A percentile compares a stretch with the other conserved stretches of the same genome.
These are phyloP conservation scores for Melaleuca alternifolia DNA, from an alignment of 345 rosid species.

Conservation along the genomic window DNA sequence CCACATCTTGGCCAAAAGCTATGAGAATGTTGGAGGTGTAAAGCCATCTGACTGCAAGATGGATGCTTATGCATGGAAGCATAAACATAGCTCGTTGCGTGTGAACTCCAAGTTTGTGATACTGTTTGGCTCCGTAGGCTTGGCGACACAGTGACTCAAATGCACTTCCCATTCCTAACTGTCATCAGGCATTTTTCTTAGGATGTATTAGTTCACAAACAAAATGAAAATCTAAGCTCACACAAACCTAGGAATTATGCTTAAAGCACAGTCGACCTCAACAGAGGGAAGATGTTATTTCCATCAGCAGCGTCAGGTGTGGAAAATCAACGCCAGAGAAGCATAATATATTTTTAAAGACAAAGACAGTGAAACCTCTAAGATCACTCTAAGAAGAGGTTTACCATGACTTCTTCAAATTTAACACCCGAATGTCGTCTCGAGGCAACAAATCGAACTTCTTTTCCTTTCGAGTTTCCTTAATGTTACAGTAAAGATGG, in stretches of 20 bases:
- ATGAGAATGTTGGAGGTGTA: slow-evolving; percentile 34
- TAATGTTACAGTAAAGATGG: not conserved
- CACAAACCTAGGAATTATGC: not conserved
- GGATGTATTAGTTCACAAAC: not conserved
- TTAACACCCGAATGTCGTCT: not conserved
- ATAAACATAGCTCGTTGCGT: slow-evolving; percentile 57
- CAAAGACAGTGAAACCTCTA: not conserved
- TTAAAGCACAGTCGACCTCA: not conserved
- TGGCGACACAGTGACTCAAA: slow-evolving; percentile 63
- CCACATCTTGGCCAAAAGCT: slow-evolving; percentile 32
- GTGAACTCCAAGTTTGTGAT: slow-evolving; percentile 56
- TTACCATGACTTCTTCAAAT: not conserved
- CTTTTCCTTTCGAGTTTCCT: not conserved
- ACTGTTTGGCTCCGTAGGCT: slow-evolving; percentile 55
- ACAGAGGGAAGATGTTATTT: not conserved
- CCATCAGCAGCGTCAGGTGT: no score
- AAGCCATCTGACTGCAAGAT: slow-evolving; percentile 43
- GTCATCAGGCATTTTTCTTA: not conserved
- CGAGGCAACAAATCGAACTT: not conserved
- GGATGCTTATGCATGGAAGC: slow-evolving; percentile 27
- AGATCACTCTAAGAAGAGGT: not conserved
- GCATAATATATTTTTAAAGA: not conserved
- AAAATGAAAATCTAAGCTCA: not conserved
- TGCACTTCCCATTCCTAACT: slow-evolving; percentile 17
- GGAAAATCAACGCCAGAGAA: not conserved